Conservation (phyloP, 2,329 filamentous ascomycete species). For the Zymoseptoria brevis region DNA sequence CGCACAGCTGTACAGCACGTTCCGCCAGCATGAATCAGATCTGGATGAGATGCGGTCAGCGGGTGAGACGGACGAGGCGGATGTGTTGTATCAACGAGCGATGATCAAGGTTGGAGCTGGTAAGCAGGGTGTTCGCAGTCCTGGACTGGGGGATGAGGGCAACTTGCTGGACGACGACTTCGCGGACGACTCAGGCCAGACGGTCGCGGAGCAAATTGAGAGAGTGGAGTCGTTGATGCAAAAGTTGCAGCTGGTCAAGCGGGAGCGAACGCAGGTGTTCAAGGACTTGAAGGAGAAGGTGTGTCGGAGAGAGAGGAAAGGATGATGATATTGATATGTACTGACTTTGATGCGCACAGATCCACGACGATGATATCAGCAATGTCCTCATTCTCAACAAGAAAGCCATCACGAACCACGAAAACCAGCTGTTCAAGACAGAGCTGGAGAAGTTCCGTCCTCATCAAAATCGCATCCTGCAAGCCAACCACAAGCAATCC, state of each 20-base stretch:
- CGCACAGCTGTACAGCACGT: conserved; percentile 69
- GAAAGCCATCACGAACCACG: conserved; percentile 87
- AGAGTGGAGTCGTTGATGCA: conserved; percentile 84
- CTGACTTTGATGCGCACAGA: conserved; percentile 43
- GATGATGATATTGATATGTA: neutral
- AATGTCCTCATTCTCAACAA: conserved; percentile 97
- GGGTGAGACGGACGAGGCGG: conserved; percentile 76
- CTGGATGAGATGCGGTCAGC: conserved; percentile 94
- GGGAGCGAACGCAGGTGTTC: conserved; percentile 81
- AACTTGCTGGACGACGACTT: conserved; percentile 90
- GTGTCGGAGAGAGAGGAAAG: conserved; percentile 20
- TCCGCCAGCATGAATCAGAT: conserved; percentile 76
- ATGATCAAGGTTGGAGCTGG: conserved; percentile 67
- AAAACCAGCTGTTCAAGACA: conserved; percentile 84
- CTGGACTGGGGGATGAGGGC: conserved; percentile 51
- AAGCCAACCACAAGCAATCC: conserved; percentile 92
- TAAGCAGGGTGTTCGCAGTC: conserved; percentile 54
- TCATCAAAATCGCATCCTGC: conserved; percentile 81
- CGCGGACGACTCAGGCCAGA: conserved; percentile 67
- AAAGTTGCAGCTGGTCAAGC: conserved; percentile 85
- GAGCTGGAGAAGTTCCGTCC: conserved; percentile 97
- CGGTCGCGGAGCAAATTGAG: conserved; percentile 80
- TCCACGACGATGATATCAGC: conserved; percentile 93
- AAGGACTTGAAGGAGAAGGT: conserved; percentile 98
- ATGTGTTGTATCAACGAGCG: conserved; percentile 79